Evolutionary conservation across 306 rosid genomes (phyloP).

Genomic region (Styphnolobium japonicum): DNA sequence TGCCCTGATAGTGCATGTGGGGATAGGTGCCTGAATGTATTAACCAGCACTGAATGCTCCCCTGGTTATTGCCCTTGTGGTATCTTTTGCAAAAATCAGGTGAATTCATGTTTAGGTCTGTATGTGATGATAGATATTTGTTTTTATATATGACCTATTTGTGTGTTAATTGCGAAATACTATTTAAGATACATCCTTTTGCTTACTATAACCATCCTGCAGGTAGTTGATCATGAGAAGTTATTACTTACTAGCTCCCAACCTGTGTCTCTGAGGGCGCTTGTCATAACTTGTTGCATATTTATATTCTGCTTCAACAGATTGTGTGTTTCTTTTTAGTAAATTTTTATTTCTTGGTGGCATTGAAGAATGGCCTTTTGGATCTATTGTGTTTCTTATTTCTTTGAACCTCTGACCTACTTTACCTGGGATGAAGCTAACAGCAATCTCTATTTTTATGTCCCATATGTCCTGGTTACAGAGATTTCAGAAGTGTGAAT

Average conservation of each 20-base stretch:
- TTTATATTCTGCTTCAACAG: not conserved
- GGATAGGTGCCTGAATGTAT: slow-evolving; percentile 82
- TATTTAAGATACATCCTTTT: slow-evolving; percentile 2
- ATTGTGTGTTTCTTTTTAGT: not conserved
- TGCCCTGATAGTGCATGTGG: slow-evolving; percentile 78
- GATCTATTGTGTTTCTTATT: not conserved
- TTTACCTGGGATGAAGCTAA: slow-evolving; percentile 20
- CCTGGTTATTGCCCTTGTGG: slow-evolving; percentile 79
- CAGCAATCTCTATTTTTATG: slow-evolving; percentile 16
- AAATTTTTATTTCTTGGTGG: not conserved
- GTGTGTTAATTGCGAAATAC: not conserved
- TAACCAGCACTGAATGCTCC: slow-evolving; percentile 92
- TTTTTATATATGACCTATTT: not conserved
- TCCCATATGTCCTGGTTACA: slow-evolving; percentile 40
- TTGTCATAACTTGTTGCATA: not conserved
- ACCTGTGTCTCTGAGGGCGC: not conserved
- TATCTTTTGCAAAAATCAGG: slow-evolving; percentile 81
- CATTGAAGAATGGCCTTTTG: not conserved
- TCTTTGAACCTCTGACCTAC: slow-evolving; percentile 13
- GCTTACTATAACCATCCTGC: not conserved
- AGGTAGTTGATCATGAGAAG: slow-evolving; percentile 6
- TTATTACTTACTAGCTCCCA: not conserved
- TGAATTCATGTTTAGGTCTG: slow-evolving; percentile 12
- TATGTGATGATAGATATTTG: not conserved
- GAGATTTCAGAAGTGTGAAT: slow-evolving; percentile 88